A percentile compares a stretch with the other conserved stretches of the same genome.
Conservation (phyloP, 2,329 filamentous ascomycete genomes). For the Aspergillus novofumigatus region DNA sequence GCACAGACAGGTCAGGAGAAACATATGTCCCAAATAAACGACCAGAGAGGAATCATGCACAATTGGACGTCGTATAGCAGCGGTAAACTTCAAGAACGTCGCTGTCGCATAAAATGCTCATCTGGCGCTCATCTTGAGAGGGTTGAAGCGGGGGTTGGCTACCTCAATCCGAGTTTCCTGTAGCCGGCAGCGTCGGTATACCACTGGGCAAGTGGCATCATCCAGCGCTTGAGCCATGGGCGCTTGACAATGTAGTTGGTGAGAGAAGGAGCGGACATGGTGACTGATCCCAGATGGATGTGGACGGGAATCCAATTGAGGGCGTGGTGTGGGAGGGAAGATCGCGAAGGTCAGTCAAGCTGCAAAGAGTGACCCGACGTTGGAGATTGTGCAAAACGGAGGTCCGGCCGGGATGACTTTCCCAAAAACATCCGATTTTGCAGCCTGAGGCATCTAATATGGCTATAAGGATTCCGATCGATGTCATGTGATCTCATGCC, state of each 20-base stretch:
- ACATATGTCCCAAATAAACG: constrained; percentile 8
- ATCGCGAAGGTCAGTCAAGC: constrained; percentile 24
- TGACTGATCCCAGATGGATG: constrained; percentile 29
- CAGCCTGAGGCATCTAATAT: constrained; percentile 15
- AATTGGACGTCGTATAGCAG: neutral
- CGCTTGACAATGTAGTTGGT: constrained; percentile 74
- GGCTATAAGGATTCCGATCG: constrained; percentile 3
- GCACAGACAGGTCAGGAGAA: neutral
- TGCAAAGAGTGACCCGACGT: constrained; percentile 36
- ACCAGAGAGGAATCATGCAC: neutral
- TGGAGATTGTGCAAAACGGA: constrained; percentile 40
- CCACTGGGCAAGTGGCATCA: constrained; percentile 82
- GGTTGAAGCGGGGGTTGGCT: constrained; percentile 35
- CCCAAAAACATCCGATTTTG: constrained; percentile 23
- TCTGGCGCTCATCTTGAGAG: constrained; percentile 11
- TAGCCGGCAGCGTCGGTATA: constrained; percentile 88
- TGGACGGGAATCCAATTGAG: constrained; percentile 24
- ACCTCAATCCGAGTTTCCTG: constrained; percentile 88
- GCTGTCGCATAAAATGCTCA: neutral
- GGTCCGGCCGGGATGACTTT: constrained; percentile 28
- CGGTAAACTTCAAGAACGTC: neutral
- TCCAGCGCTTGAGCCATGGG: constrained; percentile 75
- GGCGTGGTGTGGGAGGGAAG: constrained; percentile 26
- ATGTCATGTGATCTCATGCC: constrained; percentile 24
- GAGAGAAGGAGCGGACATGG: constrained; percentile 68